phyloP scores from a whole-genome alignment of 768 basidiomycete genomes.

The Multifurca ochricompacta region DNA sequence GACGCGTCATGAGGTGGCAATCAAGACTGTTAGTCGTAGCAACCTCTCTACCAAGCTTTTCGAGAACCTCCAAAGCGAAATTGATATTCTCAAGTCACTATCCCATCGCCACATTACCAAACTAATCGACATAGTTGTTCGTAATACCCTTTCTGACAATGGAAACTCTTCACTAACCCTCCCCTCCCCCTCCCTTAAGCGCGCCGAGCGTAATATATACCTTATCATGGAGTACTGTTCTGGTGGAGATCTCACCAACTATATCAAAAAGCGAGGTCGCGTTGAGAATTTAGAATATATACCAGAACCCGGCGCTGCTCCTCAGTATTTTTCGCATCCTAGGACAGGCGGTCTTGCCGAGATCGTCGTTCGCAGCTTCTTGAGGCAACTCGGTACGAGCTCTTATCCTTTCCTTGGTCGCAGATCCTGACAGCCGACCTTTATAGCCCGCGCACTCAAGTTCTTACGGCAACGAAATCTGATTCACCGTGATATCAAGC shows the following conservation, averaged over 20 bases:
- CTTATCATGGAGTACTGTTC: constrained; percentile 97
- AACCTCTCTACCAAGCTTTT: constrained; percentile 87
- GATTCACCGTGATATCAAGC: constrained; percentile 97
- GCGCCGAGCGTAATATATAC: constrained; percentile 75
- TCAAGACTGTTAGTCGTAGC: constrained; percentile 88
- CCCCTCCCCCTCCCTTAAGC: constrained; percentile 27
- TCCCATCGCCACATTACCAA: constrained; percentile 91
- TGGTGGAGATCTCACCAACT: constrained; percentile 91
- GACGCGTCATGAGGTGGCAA: constrained; percentile 71
- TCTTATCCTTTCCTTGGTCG: background rate
- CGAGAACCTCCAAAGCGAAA: constrained; percentile 98
- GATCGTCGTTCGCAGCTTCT: constrained; percentile 83
- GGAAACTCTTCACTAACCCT: background rate
- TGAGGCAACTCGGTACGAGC: constrained; percentile 75
- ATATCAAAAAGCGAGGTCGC: constrained; percentile 95
- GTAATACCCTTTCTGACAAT: constrained; percentile 19
- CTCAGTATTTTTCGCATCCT: constrained; percentile 88
- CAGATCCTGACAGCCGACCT: background rate
- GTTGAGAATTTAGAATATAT: constrained; percentile 83
- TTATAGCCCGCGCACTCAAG: constrained; percentile 83
- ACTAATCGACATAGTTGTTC: constrained; percentile 86
- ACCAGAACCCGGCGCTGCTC: constrained; percentile 58
- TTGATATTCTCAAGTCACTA: constrained; percentile 89
- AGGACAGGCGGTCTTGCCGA: constrained; percentile 85
- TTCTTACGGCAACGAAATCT: constrained; percentile 84